Conservation (phyloP, 2,329 filamentous ascomycete species). For the Ceratocystis lukuohia region DNA sequence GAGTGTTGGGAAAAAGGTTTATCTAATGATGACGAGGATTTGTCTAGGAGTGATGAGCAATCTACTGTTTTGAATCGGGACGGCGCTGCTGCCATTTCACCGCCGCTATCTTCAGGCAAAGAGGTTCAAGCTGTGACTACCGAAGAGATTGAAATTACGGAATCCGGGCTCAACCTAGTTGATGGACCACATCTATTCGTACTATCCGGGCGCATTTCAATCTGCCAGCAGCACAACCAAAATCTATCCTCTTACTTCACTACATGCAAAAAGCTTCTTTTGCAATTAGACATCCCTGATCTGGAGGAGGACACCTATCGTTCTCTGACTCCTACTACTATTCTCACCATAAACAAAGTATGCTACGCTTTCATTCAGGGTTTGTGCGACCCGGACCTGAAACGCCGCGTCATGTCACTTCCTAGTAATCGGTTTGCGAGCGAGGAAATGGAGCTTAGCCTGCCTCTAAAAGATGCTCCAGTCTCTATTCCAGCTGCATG, state of each 20-base stretch:
- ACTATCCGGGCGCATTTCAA: constrained; percentile 11
- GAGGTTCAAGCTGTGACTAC: background rate
- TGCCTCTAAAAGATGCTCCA: background rate
- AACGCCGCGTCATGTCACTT: constrained; percentile 1
- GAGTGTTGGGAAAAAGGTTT: constrained; percentile 55
- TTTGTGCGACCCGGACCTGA: constrained; percentile 5
- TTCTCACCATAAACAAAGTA: constrained; percentile 15
- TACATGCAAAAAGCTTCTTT: constrained; percentile 14
- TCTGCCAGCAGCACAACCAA: constrained; percentile 14
- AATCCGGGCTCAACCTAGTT: background rate
- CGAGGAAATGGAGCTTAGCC: constrained; percentile 1
- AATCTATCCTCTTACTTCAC: constrained; percentile 17
- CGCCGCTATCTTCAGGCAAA: background rate
- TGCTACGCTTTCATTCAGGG: constrained; percentile 18
- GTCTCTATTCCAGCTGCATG: background rate
- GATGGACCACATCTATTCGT: constrained; percentile 3
- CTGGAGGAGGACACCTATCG: constrained; percentile 8
- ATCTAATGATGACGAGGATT: constrained; percentile 7
- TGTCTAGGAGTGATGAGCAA: background rate
- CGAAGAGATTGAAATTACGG: background rate
- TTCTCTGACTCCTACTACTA: background rate
- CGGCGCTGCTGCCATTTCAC: background rate
- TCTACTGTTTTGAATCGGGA: background rate
- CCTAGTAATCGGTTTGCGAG: constrained; percentile 12
- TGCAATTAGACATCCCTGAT: constrained; percentile 14